Conservation (phyloP, 1,284 basidiomycete genomes). For the Coniophora puteana region DNA sequence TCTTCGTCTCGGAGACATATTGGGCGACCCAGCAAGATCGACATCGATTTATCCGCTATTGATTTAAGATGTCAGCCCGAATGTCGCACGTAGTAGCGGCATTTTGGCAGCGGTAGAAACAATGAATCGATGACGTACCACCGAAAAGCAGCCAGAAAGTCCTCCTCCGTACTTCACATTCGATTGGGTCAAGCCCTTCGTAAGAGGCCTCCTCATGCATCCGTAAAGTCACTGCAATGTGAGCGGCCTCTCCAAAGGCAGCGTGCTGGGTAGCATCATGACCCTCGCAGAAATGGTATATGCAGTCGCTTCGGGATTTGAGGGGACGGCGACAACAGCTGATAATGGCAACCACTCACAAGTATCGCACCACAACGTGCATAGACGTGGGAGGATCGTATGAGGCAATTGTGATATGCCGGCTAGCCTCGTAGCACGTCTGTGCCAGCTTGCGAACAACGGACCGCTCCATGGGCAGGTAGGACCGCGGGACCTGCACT, state of each 20-base stretch:
- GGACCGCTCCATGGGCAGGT: constrained; percentile 76
- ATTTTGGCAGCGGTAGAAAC: constrained; percentile 1
- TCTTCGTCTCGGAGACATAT: constrained; percentile 84
- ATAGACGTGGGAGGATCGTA: constrained; percentile 81
- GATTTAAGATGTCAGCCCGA: neutral
- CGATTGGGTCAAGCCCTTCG: constrained; percentile 77
- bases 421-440: constrained; percentile 76
- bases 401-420: constrained; percentile 71
- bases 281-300: constrained; percentile 85
- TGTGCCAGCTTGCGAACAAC: constrained; percentile 75
- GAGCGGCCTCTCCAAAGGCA: constrained; percentile 77
- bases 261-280: constrained; percentile 84
- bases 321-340: constrained; percentile 9
- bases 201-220: constrained; percentile 83
- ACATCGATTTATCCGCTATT: constrained; percentile 84
- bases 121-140: constrained; percentile 40
- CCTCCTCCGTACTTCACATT: constrained; percentile 77
- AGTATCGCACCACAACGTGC: constrained; percentile 80
- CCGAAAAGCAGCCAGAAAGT: constrained; percentile 86
- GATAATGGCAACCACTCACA: constrained; percentile 46
- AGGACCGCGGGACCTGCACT: constrained; percentile 77
- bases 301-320: constrained; percentile 53
- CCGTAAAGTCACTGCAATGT: constrained; percentile 75
- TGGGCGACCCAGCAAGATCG: constrained; percentile 74
- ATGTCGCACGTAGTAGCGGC: constrained; percentile 7